Evolutionary conservation across 176 grass and related monocot genomes (phyloP), one percentile per base, ranked within the genome.

Genomic region (Carex littledalei): DNA sequence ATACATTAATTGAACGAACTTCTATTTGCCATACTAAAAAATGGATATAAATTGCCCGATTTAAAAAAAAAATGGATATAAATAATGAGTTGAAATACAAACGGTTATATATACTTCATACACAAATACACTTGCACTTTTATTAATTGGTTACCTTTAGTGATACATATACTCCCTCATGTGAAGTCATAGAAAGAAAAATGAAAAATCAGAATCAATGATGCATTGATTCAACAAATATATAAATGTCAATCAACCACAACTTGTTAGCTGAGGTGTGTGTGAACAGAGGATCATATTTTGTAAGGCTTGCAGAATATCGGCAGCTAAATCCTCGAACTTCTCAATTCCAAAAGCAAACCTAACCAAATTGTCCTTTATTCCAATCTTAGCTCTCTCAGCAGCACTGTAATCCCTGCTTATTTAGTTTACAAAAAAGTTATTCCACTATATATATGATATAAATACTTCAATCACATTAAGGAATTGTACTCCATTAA

Each of bases 281-380:
- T 58, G 55, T 58, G 55, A 17, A 58, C 3, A 58, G 31, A 39
- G 32, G 14, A 37, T 37, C 5, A 68, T 9, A 13, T 17, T 32
- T 68, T 68, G 31, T 1, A 98, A 87, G 82, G 95, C 92, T 81
- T 98, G 95, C 80, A 91, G 71, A 78, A 98, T 78, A 74, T 98
- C 95, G 37, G 87, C 92, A 84, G 91, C 92, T 79, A 98, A 67
- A 81, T 98, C 95, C 84, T 93, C 92, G 4, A 94, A 98, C 71
- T 90, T 92, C 74, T 98, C 95, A 57, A 98, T 86, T 34, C 95
- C 95, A 59, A 94, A 86, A 87, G 92, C 94, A 88, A 98, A 94
- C 86, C 95, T 93, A 67, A 98, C 89, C 67, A 98, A 81, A 67
- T 98, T 98, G 88, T 94, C 95, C 88, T 94, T 94, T 78, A 98